Percentiles rank a stretch among this genome's conserved stretches.
phyloP scores from a whole-genome alignment of 1,284 basidiomycete genomes.

The Tremellales sp. region DNA sequence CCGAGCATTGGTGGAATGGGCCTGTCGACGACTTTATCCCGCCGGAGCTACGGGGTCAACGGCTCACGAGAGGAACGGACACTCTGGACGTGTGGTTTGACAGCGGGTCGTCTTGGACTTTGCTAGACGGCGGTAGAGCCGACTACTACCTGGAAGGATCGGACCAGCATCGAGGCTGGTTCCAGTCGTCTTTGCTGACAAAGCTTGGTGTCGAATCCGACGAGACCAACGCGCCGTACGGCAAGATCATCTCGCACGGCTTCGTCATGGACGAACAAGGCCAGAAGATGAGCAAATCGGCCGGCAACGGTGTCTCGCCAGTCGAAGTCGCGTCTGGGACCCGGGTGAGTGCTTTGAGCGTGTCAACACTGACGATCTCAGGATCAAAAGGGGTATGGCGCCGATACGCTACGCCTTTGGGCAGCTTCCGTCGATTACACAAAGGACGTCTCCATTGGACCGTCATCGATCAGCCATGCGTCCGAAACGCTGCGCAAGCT shows the following conservation, averaged over 20 bases:
- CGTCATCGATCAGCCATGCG: conserved; percentile 70
- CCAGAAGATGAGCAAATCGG: conserved; percentile 97
- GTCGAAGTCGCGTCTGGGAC: conserved; percentile 74
- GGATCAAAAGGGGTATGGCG: conserved; percentile 75
- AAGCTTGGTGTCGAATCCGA: conserved; percentile 54
- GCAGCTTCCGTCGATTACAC: conserved; percentile 87
- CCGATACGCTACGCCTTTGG: conserved; percentile 88
- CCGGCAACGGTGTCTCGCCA: conserved; percentile 89
- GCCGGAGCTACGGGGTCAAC: conserved; percentile 52
- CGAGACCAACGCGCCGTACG: conserved; percentile 60
- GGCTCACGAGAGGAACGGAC: conserved; percentile 75
- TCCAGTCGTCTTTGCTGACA: conserved; percentile 91
- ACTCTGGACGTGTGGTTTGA: conserved; percentile 99
- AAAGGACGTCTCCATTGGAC: conserved; percentile 80
- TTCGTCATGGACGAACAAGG: conserved; percentile 91
- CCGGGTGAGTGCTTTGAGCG: conserved; percentile 55
- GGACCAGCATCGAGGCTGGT: conserved; percentile 99
- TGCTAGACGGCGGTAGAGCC: conserved; percentile 58
- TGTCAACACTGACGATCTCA: conserved; percentile 34
- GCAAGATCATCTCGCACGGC: conserved; percentile 85
- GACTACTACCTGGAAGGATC: conserved; percentile 94
- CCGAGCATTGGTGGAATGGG: conserved; percentile 88
- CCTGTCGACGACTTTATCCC: conserved; percentile 78
- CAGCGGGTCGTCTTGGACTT: conserved; percentile 91
- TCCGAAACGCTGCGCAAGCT: conserved; percentile 79